Evolutionary conservation across 228 moss, liverwort and hornwort species (phyloP).

Genomic region (Sphagnum fallax): DNA sequence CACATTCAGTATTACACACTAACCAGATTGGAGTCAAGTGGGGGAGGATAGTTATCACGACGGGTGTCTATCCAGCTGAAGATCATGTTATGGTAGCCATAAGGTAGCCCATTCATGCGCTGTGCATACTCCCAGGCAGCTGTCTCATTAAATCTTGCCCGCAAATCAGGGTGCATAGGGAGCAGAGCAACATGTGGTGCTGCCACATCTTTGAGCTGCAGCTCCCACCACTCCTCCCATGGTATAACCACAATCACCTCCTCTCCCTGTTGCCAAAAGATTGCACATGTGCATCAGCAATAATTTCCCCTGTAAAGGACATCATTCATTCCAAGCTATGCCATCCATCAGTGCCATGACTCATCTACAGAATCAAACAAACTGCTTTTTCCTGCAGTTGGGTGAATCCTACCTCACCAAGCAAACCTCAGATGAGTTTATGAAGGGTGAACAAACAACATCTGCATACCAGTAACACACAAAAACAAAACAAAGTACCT

Average conservation of each 20-base stretch:
- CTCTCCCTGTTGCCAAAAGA: constrained; percentile 16
- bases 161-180: constrained; percentile 20
- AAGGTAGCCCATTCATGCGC: constrained; percentile 17
- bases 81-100: constrained; percentile 34
- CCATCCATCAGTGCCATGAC: too few relatives aligned
- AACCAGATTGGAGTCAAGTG: constrained; percentile 26
- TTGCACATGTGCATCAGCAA: not conserved
- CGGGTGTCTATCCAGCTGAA: constrained; percentile 33
- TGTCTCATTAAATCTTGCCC: constrained; percentile 16
- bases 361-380: too few relatives aligned
- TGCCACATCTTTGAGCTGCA: constrained; percentile 15
- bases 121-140: constrained; percentile 27
- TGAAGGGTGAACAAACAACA: too few relatives aligned
- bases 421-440: too few relatives aligned
- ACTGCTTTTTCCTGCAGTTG: too few relatives aligned
- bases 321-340: too few relatives aligned
- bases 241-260: constrained; percentile 21
- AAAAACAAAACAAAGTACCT: not conserved
- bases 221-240: constrained; percentile 27
- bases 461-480: too few relatives aligned
- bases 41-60: constrained; percentile 20
- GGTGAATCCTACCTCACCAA: too few relatives aligned
- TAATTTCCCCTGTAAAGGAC: too few relatives aligned
- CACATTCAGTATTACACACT: not conserved
- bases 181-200: constrained; percentile 21